phyloP scores from a whole-genome alignment of 2,329 filamentous ascomycete genomes.

The Clonostachys solani region DNA sequence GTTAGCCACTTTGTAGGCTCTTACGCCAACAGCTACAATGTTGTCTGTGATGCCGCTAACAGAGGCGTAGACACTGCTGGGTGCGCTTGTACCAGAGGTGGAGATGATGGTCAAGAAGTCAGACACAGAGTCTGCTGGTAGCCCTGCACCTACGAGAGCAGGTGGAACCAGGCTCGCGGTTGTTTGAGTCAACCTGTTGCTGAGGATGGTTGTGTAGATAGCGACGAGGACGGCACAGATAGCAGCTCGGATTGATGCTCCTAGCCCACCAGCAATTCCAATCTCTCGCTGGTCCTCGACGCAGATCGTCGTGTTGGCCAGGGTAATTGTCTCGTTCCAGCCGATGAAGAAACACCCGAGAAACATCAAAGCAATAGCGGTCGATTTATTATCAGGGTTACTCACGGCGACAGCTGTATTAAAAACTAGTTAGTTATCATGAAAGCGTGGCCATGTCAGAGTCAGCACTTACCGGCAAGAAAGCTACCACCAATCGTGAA shows the following conservation, averaged over 20 bases:
- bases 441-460: too few species aligned
- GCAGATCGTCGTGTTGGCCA: conserved; percentile 11
- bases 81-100: not conserved
- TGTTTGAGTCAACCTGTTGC: conserved; percentile 11
- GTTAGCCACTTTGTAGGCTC: conserved; percentile 18
- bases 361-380: not conserved
- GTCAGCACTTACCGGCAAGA: conserved; percentile 2
- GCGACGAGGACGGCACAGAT: conserved; percentile 12
- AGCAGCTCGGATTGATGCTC: conserved; percentile 13
- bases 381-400: conserved; percentile 10
- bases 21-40: conserved; percentile 14
- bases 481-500: not conserved
- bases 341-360: conserved; percentile 18
- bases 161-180: conserved; percentile 11
- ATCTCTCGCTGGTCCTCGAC: conserved; percentile 13
- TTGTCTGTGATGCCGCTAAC: conserved; percentile 16
- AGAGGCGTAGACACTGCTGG: conserved; percentile 1
- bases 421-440: too few species aligned
- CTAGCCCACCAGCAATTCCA: conserved; percentile 16
- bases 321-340: conserved; percentile 17
- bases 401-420: too few species aligned
- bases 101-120: conserved; percentile 16
- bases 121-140: conserved; percentile 15
- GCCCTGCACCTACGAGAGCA: conserved; percentile 16
- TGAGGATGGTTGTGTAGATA: conserved; percentile 20